These are phyloP conservation scores for Sapria himalayana DNA, from an alignment of 345 rosid species.

Conservation along the genomic window DNA sequence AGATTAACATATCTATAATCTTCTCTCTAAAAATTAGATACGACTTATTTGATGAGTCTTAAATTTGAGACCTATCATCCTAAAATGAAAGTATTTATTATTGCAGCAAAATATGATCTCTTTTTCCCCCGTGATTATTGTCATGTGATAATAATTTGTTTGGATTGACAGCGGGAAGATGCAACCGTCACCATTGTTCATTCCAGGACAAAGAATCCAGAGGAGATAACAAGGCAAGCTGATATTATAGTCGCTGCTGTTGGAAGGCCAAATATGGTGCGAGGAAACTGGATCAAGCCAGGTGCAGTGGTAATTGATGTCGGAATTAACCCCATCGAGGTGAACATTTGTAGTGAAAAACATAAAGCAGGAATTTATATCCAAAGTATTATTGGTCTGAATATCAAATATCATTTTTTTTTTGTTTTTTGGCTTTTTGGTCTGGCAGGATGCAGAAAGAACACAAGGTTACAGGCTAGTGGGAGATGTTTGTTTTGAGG, in stretches of 20 bases:
- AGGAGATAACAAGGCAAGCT: constrained; percentile 49
- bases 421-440: too few relatives aligned
- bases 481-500: constrained; percentile 69
- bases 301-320: constrained; percentile 79
- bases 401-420: too few relatives aligned
- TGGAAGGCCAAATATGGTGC: constrained; percentile 68
- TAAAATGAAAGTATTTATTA: too few relatives aligned
- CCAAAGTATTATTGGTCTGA: too few relatives aligned
- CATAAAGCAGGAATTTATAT: too few relatives aligned
- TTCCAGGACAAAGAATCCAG: constrained; percentile 61
- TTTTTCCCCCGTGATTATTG: too few relatives aligned
- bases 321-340: constrained; percentile 79
- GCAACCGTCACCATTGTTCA: constrained; percentile 63
- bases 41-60: too few relatives aligned
- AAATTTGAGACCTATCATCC: too few relatives aligned
- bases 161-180: constrained; percentile 58
- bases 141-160: background rate
- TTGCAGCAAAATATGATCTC: too few relatives aligned
- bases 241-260: constrained; percentile 66
- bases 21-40: too few relatives aligned
- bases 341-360: too few relatives aligned
- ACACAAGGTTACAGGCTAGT: constrained; percentile 50
- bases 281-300: constrained; percentile 72
- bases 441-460: constrained; percentile 29
- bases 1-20: too few relatives aligned